These are phyloP conservation scores for Pseudopyricularia cyperi DNA, from an alignment of 2,329 filamentous ascomycete species.

Conservation along the genomic window DNA sequence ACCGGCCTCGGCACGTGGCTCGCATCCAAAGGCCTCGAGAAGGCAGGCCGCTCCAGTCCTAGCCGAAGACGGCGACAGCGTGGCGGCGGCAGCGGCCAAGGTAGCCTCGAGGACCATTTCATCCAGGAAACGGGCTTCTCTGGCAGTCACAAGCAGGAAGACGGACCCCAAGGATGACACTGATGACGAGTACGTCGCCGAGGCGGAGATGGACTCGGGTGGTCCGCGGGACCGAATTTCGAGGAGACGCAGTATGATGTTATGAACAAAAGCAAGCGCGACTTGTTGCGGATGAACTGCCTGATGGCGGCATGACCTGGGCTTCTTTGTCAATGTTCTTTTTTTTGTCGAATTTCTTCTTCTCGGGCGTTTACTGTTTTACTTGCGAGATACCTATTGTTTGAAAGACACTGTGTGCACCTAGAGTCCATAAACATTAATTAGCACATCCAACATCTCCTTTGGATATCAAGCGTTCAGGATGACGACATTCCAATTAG, in stretches of 20 bases:
- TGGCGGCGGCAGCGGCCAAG: not conserved
- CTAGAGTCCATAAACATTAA: too few species aligned
- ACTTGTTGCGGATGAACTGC: not conserved
- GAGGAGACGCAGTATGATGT: conserved; percentile 46
- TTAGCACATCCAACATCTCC: too few species aligned
- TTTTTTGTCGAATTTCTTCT: not conserved
- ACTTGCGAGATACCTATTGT: too few species aligned
- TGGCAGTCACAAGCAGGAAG: conserved; percentile 22
- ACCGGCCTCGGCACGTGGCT: not conserved
- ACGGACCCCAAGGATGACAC: conserved; percentile 16
- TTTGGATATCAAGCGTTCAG: too few species aligned
- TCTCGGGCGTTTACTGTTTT: too few species aligned
- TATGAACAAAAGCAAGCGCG: conserved; percentile 22
- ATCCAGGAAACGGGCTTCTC: conserved; percentile 27
- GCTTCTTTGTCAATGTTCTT: conserved; percentile 2
- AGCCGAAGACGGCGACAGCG: not conserved
- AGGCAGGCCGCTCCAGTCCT: not conserved
- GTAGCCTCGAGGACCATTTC: not conserved
- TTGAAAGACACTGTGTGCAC: too few species aligned
- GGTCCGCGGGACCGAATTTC: conserved; percentile 19
- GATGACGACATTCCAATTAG: too few species aligned
- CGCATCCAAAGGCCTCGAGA: not conserved
- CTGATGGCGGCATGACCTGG: conserved; percentile 5
- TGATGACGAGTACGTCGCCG: conserved; percentile 9
- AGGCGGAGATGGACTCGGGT: conserved; percentile 7